phyloP scores from a whole-genome alignment of 169 alveolate genomes.

The Theileria parva region DNA sequence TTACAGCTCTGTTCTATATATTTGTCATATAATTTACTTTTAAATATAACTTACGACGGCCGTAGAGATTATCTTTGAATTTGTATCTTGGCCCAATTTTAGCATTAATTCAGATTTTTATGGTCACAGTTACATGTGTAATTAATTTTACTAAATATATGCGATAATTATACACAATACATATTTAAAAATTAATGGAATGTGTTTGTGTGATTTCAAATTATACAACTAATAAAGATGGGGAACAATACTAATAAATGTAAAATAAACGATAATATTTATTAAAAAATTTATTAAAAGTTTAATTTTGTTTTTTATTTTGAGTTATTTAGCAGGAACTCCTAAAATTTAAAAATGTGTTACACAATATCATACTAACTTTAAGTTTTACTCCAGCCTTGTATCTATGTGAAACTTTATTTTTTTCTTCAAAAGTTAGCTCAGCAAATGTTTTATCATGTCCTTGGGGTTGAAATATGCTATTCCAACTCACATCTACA shows the following conservation, averaged over 20 bases:
- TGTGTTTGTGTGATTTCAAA: not conserved
- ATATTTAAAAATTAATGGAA: too few relatives aligned
- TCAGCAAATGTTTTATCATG: conserved; percentile 41
- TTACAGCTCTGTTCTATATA: conserved; percentile 74
- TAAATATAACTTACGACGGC: not conserved
- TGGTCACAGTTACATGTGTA: not conserved
- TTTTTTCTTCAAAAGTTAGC: conserved; percentile 46
- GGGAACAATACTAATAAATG: not conserved
- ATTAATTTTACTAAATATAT: too few relatives aligned
- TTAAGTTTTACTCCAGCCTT: conserved; percentile 49
- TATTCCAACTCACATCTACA: conserved; percentile 46
- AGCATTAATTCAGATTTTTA: not conserved
- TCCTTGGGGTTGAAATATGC: conserved; percentile 38
- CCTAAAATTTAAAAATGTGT: conserved; percentile 6
- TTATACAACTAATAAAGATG: not conserved
- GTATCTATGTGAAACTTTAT: conserved; percentile 50
- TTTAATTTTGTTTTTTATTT: too few relatives aligned
- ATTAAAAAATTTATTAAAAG: too few relatives aligned
- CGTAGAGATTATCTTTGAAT: not conserved
- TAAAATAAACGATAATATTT: not conserved
- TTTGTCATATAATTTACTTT: not conserved
- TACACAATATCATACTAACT: conserved; percentile 6
- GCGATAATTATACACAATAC: not conserved
- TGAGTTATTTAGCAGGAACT: conserved; percentile 21
- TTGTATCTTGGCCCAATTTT: not conserved